phyloP scores from a whole-genome alignment of 331 rosid species.

The Stylosanthes scabra region DNA sequence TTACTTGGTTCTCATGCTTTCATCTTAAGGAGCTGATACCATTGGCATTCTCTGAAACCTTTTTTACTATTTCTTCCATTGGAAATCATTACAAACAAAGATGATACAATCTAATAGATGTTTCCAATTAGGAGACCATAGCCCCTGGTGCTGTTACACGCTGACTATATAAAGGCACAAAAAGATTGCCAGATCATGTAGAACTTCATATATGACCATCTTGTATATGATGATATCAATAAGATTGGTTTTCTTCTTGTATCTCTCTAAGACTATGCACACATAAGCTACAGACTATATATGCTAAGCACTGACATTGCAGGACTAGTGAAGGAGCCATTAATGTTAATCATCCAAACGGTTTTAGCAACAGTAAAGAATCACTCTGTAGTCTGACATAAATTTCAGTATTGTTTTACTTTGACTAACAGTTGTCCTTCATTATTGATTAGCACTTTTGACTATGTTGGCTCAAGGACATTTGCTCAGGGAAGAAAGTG shows the following conservation, averaged over 20 bases:
- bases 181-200: slow-evolving; percentile 11
- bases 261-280: slow-evolving; percentile 24
- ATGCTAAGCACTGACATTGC: slow-evolving; percentile 5
- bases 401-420: slow-evolving; percentile 18
- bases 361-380: slow-evolving; percentile 16
- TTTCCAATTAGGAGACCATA: slow-evolving; percentile 19
- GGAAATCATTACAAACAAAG: slow-evolving; percentile 19
- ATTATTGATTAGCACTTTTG: slow-evolving; percentile 68
- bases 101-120: not conserved
- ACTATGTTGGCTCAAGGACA: slow-evolving; percentile 75
- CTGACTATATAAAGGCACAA: slow-evolving; percentile 6
- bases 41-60: not conserved
- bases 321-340: slow-evolving; percentile 17
- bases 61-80: slow-evolving; percentile 12
- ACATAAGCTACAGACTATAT: not conserved
- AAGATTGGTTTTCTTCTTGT: slow-evolving; percentile 16
- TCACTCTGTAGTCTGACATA: slow-evolving; percentile 4
- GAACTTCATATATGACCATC: slow-evolving; percentile 15
- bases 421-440: slow-evolving; percentile 37
- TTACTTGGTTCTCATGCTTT: too few species aligned
- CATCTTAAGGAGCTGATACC: too few species aligned
- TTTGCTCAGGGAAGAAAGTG: slow-evolving; percentile 56
- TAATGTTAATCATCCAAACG: not conserved
- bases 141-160: slow-evolving; percentile 4
- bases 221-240: slow-evolving; percentile 11